Evolutionary conservation across 495 filamentous ascomycete species (phyloP).

Genomic region (Parathielavia appendiculata): DNA sequence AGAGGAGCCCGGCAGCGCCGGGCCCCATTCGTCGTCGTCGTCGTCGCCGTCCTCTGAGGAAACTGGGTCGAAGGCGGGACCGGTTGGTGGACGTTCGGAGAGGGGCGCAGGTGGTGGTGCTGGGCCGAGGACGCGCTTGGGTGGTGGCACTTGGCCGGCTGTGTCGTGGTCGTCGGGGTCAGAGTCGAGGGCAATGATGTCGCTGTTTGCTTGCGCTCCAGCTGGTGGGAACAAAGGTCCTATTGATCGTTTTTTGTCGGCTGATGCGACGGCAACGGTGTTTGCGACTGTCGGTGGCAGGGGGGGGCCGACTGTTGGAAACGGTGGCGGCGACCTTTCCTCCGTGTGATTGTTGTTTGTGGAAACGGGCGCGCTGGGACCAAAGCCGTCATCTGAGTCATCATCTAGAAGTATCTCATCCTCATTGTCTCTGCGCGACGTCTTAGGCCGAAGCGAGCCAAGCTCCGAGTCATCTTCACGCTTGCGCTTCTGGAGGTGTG

Average conservation of each 20-base stretch:
- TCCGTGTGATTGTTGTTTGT: background rate
- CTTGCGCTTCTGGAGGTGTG: constrained; percentile 50
- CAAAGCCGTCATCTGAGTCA: constrained; percentile 36
- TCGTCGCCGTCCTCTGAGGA: constrained; percentile 29
- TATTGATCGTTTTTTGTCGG: constrained; percentile 23
- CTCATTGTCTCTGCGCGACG: constrained; percentile 31
- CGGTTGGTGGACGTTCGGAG: constrained; percentile 36
- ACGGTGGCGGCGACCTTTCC: constrained; percentile 16
- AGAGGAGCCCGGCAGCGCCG: constrained; percentile 59
- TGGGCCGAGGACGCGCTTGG: constrained; percentile 41
- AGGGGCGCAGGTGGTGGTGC: constrained; percentile 41
- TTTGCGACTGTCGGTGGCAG: constrained; percentile 18
- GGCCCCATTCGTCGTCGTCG: constrained; percentile 56
- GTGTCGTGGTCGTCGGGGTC: constrained; percentile 23
- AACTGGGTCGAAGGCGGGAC: constrained; percentile 26
- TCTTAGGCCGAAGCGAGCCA: constrained; percentile 37
- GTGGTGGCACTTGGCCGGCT: constrained; percentile 23
- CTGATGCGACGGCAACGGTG: constrained; percentile 12
- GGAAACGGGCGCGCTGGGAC: constrained; percentile 27
- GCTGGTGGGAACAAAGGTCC: constrained; percentile 34
- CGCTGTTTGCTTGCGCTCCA: constrained; percentile 22
- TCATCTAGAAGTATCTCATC: constrained; percentile 36
- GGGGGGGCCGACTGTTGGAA: constrained; percentile 26
- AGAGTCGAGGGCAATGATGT: constrained; percentile 30
- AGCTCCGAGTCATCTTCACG: constrained; percentile 40